Base-by-base conservation (phyloP, 371 early-diverging fungal species). In the Basidiobolus heterosporus region DNA sequence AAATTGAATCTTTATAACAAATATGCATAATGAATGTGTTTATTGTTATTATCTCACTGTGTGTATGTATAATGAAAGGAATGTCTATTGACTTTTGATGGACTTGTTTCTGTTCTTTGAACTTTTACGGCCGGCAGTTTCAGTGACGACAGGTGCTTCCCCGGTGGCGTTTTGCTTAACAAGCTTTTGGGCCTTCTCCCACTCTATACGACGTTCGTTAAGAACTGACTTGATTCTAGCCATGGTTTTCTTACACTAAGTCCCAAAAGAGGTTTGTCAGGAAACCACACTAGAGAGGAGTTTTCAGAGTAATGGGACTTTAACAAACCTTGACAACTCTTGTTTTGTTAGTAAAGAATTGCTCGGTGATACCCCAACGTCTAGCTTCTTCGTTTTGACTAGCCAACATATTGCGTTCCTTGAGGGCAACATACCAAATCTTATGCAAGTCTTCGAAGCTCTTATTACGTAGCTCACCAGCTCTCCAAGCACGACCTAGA, bases 391-490 rank as follows among this genome's bases (percentile, higher is more conserved):
- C 85, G 51, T 67, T 67, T 54, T 94, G 95, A 37, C 85, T 83
- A 18, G 83, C 79, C 46, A 96, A 72, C 49, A 86, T 47, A 55
- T 96, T 96, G 59, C 87, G 82, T 66, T 96, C 95, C 67, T 93
- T 93, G 47, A 91, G 68, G 59, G 92, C 74, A 24, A 92, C 78
- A 57, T 80, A 85, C 97, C 97, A 96, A 55, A 96, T 69, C 62
- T 83, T 85, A 68, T 94, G 97, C 52, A 96, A 70, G 64, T 96
- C 97, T 21, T 94, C 92, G 67, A 92, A 96, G 21, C 82, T 82
- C 69, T 96, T 96, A 46, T 67, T 60, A 20, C 95, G 75, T 47
- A 96, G 74, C 63, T 93, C 95, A 38, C 77, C 72, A 7, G 87
- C 85, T 44, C 72, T 68, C 97, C 97, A 96, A 36, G 89, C 71